phyloP scores from a whole-genome alignment of 1,284 basidiomycete genomes.

The Ganoderma resinaceum region DNA sequence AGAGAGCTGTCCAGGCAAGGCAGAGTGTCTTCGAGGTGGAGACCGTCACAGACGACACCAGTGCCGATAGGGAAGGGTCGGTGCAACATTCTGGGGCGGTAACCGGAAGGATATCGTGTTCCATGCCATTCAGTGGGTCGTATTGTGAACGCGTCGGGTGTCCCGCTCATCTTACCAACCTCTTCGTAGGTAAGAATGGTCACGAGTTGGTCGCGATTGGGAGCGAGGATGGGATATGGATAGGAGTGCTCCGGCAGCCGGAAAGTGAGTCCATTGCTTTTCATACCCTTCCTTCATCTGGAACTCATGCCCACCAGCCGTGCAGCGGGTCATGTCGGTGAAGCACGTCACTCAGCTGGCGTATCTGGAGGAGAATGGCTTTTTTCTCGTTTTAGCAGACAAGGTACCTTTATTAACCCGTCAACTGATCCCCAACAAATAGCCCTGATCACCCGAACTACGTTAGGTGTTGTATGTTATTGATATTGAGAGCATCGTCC shows the following conservation, averaged over 20 bases:
- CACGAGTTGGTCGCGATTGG: slow-evolving; percentile 91
- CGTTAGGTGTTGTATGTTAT: slow-evolving; percentile 17
- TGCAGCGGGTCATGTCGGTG: slow-evolving; percentile 85
- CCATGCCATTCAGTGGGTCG: slow-evolving; percentile 86
- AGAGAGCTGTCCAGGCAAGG: slow-evolving; percentile 86
- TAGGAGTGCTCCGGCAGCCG: slow-evolving; percentile 89
- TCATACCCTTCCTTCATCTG: background rate
- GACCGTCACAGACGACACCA: slow-evolving; percentile 85
- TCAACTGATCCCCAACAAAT: background rate
- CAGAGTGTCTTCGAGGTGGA: slow-evolving; percentile 92
- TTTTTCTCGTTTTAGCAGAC: slow-evolving; percentile 93
- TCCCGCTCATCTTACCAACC: background rate
- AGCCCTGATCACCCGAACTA: background rate
- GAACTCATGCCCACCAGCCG: slow-evolving; percentile 52
- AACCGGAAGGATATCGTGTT: slow-evolving; percentile 92
- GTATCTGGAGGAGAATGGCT: slow-evolving; percentile 92
- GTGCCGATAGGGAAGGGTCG: slow-evolving; percentile 65
- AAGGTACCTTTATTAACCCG: slow-evolving; percentile 58
- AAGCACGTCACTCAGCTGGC: slow-evolving; percentile 93
- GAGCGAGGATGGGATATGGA: slow-evolving; percentile 96
- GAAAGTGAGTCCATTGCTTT: slow-evolving; percentile 58
- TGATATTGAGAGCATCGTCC: slow-evolving; percentile 27
- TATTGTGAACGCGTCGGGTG: background rate
- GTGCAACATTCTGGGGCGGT: slow-evolving; percentile 76
- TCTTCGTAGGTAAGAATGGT: slow-evolving; percentile 77